These are phyloP conservation scores for Pseudogymnoascus verrucosus DNA, from an alignment of 2,329 filamentous ascomycete species.

Conservation along the genomic window DNA sequence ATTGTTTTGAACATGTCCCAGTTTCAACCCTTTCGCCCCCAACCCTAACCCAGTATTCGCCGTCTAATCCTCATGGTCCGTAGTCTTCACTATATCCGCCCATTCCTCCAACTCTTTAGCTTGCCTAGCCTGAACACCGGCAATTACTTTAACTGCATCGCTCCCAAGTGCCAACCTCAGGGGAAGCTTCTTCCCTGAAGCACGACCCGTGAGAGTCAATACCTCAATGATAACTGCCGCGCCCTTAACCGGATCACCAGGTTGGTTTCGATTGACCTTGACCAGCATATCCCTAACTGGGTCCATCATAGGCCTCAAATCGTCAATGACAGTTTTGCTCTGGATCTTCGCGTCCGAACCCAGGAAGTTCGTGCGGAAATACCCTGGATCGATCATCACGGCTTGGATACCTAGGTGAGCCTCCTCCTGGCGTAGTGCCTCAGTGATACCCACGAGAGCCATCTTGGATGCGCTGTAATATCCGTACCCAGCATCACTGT, in stretches of 20 bases:
- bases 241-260: conserved; percentile 32
- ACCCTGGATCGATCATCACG: conserved; percentile 41
- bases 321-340: conserved; percentile 10
- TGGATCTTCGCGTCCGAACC: conserved; percentile 2
- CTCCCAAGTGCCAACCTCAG: conserved; percentile 29
- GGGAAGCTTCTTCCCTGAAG: conserved; percentile 25
- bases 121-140: conserved; percentile 19
- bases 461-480: conserved; percentile 42
- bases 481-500: conserved; percentile 31
- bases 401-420: conserved; percentile 36
- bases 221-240: conserved; percentile 33
- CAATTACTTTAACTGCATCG: conserved; percentile 28
- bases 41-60: background rate
- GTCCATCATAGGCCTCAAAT: conserved; percentile 2
- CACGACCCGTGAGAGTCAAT: conserved; percentile 26
- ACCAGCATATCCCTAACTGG: conserved; percentile 18
- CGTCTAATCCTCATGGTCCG: conserved; percentile 14
- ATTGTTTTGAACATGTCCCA: background rate
- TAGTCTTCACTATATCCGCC: conserved; percentile 16
- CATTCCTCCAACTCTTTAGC: conserved; percentile 16
- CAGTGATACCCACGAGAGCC: conserved; percentile 34
- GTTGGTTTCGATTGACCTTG: conserved; percentile 28
- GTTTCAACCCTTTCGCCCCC: background rate
- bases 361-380: conserved; percentile 42
- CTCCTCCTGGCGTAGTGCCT: conserved; percentile 36